Evolutionary conservation across 805 yeast species (phyloP), one percentile per base, ranked within the genome.

Genomic region (Vanderwaltozyma yarrowii): DNA sequence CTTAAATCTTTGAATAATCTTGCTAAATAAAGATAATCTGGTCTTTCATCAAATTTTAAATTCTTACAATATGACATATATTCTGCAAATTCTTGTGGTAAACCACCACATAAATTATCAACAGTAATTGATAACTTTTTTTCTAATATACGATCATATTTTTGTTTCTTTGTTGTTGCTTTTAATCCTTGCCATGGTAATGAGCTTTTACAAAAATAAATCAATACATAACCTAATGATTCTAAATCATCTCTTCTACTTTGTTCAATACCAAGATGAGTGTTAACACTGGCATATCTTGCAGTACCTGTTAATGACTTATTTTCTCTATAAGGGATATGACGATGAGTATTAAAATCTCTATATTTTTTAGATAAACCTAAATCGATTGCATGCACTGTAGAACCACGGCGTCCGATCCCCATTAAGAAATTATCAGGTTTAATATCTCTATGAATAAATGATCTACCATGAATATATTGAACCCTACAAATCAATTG

Each of bases 151-250:
- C 96, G 75, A 65, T 89, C 96, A 64, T 89, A 89, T 65, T 92
- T 89, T 62, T 89, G 96, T 66, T 94, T 84, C 67, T 89, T 89
- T 13, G 96, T 86, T 19, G 89, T 92, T 29, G 97, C 98, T 64
- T 87, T 87, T 54, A 89, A 73, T 4, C 98, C 98, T 65, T 89
- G 98, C 98, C 98, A 89, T 38, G 98, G 98, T 53, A 89, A 74
- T 14, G 94, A 82, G 32, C 98, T 97, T 41, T 95, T 77, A 62
- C 95, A 82, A 60, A 89, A 92, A 65, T 89, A 89, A 51, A 89
- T 84, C 51, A 92, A 71, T 38, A 89, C 96, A 58, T 89, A 89
- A 36, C 96, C 97, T 55, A 89, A 73, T 44, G 92, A 80, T 66
- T 92, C 98, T 52, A 89, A 72, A 61, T 89, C 98, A 64, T 89